Evolutionary conservation across 352 stramenopile genomes (phyloP), one percentile per base, ranked within the genome.

Genomic region (Phytophthora lateralis): DNA sequence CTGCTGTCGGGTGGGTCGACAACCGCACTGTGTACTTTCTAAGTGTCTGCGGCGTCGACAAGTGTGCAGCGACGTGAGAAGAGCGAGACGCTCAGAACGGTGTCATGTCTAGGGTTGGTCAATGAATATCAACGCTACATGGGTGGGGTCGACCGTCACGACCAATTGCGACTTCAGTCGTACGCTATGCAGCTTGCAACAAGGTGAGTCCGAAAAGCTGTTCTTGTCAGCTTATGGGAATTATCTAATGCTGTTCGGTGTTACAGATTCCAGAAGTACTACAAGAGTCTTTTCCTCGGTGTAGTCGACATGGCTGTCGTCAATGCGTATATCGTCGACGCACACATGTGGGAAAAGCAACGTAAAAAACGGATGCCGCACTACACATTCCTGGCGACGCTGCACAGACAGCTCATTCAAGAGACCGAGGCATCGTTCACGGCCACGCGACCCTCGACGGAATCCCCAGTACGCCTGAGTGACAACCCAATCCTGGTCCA

Each of bases 281-380:
- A 68, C 66, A 68, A 71, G 15, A 51, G 35, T 9, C 4, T 56
- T 2, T 63, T 55, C 2, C 32, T 75, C 1, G 60, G 47, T 0
- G 8, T 75, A 1, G 38, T 75, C 1, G 60, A 75, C 35, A 68
- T 70, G 55, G 51, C 55, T 1, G 15, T 73, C 4, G 26, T 69
- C 2, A 75, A 75, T 20, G 35, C 41, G 1, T 68, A 63, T 39
- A 55, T 70, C 34, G 34, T 67, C 0, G 21, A 66, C 26, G n/a
- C 30, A 0, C 21, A 17, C 2, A 4, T 55, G 6, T 55, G 37
- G 26, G n/a, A 49, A 2, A 30, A 55, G 14, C 37, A 54, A 18
- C 17, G 42, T 2, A 55, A 45, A 32, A 60, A 55, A 15, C 46
- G 18, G 32, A 37, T 42, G 39, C 38, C 30, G 0, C 42, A 66